A percentile compares a stretch with the other conserved stretches of the same genome.
Conservation (phyloP, 768 basidiomycete genomes). For the Suillus plorans region DNA sequence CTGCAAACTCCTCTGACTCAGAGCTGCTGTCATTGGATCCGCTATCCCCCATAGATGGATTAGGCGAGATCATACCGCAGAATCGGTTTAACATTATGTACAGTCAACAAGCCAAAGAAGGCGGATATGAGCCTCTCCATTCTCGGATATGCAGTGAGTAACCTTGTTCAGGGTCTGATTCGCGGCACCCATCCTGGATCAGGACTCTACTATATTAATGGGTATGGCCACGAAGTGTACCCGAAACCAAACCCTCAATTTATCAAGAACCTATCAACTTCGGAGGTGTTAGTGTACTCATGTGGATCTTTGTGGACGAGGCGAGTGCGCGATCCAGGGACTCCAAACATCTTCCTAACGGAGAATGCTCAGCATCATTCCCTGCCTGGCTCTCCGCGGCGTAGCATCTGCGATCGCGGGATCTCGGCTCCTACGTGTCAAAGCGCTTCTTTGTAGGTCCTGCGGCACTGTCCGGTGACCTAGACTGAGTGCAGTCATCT, state of each 20-base stretch:
- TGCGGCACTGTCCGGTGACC: not conserved
- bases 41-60: conserved; percentile 51
- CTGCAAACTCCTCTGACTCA: conserved; percentile 25
- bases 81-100: conserved; percentile 64
- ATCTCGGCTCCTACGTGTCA: conserved; percentile 69
- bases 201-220: conserved; percentile 89
- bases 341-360: conserved; percentile 8
- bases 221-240: conserved; percentile 89
- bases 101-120: conserved; percentile 49
- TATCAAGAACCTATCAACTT: conserved; percentile 56
- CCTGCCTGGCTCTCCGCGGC: conserved; percentile 83
- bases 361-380: conserved; percentile 64
- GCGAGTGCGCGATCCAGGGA: conserved; percentile 35
- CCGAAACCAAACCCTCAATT: conserved; percentile 85
- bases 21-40: conserved; percentile 35
- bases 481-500: conserved; percentile 11
- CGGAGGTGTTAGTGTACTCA: conserved; percentile 81
- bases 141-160: conserved; percentile 64
- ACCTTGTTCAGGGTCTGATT: conserved; percentile 13
- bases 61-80: conserved; percentile 47
- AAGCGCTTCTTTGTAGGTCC: conserved; percentile 78
- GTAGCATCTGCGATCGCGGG: conserved; percentile 76
- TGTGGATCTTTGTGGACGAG: conserved; percentile 96
- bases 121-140: conserved; percentile 51
- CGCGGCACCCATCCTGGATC: conserved; percentile 10